These are phyloP conservation scores for Coprinopsis cinerea DNA, from an alignment of 768 basidiomycete species.

Conservation along the genomic window DNA sequence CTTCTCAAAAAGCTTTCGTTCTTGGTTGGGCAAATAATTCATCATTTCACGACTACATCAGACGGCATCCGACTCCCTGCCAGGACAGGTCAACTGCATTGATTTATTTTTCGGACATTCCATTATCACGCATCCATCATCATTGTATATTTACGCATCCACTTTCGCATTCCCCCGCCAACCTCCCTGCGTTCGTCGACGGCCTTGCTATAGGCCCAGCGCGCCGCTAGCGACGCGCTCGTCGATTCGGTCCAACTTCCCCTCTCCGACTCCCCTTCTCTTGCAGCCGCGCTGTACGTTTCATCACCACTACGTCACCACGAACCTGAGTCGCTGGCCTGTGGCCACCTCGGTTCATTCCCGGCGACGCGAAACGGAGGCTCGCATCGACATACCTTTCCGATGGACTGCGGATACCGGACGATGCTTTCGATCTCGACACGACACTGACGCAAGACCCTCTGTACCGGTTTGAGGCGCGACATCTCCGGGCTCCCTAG, in stretches of 20 bases:
- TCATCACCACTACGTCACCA: slow-evolving; percentile 17
- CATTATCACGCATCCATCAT: slow-evolving; percentile 32
- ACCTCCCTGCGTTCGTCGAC: slow-evolving; percentile 19
- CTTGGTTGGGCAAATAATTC: slow-evolving; percentile 10
- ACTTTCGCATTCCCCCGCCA: slow-evolving; percentile 31
- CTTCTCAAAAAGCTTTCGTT: slow-evolving; percentile 17
- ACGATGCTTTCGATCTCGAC: slow-evolving; percentile 42
- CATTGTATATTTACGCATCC: slow-evolving; percentile 31
- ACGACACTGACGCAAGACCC: slow-evolving; percentile 72
- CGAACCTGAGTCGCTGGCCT: slow-evolving; percentile 28
- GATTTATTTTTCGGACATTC: slow-evolving; percentile 49
- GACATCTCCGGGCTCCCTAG: slow-evolving; percentile 40
- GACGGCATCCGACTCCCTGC: slow-evolving; percentile 43
- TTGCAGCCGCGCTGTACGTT: slow-evolving; percentile 56
- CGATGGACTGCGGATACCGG: slow-evolving; percentile 31
- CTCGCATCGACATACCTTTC: slow-evolving; percentile 8
- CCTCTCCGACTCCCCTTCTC: slow-evolving; percentile 25
- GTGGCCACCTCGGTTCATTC: slow-evolving; percentile 29
- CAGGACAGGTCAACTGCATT: slow-evolving; percentile 50
- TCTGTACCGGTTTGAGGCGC: slow-evolving; percentile 48
- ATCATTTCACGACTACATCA: slow-evolving; percentile 17
- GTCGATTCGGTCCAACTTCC: slow-evolving; percentile 23
- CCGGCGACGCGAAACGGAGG: slow-evolving; percentile 10
- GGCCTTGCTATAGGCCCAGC: slow-evolving; percentile 12
- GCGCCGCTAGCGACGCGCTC: slow-evolving; percentile 26